These are phyloP conservation scores for Phytopythium ostracodes DNA, from an alignment of 352 stramenopile species.

Conservation along the genomic window DNA sequence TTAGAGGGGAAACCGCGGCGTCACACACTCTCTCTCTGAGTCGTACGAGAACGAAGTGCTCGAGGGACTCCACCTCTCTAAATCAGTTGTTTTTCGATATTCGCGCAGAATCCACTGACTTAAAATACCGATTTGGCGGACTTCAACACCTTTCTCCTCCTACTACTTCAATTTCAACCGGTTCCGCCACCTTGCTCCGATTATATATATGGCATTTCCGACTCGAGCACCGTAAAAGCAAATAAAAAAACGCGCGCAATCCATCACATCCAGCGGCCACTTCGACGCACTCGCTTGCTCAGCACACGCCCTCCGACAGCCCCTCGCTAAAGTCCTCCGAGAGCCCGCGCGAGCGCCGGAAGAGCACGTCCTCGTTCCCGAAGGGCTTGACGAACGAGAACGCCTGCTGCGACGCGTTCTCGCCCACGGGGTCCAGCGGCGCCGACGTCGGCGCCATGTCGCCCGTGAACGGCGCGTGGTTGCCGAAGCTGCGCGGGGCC, in stretches of 20 bases:
- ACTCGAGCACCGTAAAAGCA: not conserved
- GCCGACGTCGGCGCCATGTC: constrained; percentile 26
- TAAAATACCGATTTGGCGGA: not conserved
- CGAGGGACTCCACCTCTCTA: not conserved
- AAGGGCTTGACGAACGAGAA: constrained; percentile 69
- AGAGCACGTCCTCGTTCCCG: constrained; percentile 56
- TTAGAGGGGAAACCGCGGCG: not conserved
- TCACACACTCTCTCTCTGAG: not conserved
- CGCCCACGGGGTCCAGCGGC: constrained; percentile 32
- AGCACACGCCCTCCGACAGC: constrained; percentile 79
- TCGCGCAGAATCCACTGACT: not conserved
- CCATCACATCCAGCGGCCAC: no score
- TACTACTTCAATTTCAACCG: not conserved
- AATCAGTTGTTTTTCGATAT: not conserved
- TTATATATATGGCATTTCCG: not conserved
- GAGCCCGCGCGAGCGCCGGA: constrained; percentile 54
- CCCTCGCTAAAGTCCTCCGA: constrained; percentile 76
- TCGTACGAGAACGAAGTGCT: not conserved
- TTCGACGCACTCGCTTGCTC: constrained; percentile 8
- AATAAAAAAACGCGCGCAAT: not conserved
- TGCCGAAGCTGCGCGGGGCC: constrained; percentile 33
- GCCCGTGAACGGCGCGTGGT: constrained; percentile 34
- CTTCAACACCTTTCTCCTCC: not conserved
- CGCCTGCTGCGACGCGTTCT: constrained; percentile 30
- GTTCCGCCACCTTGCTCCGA: not conserved